Percentiles rank a stretch among this genome's conserved stretches.
phyloP scores from a whole-genome alignment of 805 yeast species.

The Kuraishia hungarica region DNA sequence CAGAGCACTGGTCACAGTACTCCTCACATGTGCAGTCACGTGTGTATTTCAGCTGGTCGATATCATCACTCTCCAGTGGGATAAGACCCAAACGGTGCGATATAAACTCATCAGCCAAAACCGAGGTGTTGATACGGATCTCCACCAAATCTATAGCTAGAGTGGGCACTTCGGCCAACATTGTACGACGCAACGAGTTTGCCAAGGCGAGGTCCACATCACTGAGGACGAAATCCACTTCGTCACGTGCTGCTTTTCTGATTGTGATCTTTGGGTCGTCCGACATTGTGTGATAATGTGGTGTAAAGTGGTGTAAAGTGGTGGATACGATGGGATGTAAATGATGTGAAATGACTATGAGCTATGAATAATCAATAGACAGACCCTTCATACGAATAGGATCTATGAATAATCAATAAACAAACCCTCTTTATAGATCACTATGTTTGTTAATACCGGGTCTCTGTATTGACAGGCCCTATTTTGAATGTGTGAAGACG shows the following conservation, averaged over 20 bases:
- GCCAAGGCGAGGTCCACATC: constrained; percentile 89
- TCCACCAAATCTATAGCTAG: constrained; percentile 94
- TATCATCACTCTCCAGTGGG: constrained; percentile 79
- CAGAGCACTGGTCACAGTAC: constrained; percentile 93
- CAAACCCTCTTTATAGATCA: no score
- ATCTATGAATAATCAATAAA: no score
- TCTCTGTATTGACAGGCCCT: no score
- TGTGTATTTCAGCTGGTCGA: constrained; percentile 77
- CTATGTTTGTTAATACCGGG: no score
- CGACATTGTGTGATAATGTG: constrained; percentile 12
- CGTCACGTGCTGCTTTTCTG: constrained; percentile 76
- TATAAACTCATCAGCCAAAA: constrained; percentile 92
- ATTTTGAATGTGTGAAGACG: not conserved
- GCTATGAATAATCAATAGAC: no score
- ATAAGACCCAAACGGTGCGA: constrained; percentile 91
- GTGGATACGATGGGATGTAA: no score
- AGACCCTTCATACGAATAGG: no score
- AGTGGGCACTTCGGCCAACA: constrained; percentile 96
- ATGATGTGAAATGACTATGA: no score
- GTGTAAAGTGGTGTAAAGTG: not conserved
- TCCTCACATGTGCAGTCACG: constrained; percentile 98
- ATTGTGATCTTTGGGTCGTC: constrained; percentile 79
- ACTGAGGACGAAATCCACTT: constrained; percentile 81
- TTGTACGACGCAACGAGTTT: constrained; percentile 82
- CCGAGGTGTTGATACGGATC: constrained; percentile 86